phyloP scores from a whole-genome alignment of 441 rosid genomes.

The Croton setiger region DNA sequence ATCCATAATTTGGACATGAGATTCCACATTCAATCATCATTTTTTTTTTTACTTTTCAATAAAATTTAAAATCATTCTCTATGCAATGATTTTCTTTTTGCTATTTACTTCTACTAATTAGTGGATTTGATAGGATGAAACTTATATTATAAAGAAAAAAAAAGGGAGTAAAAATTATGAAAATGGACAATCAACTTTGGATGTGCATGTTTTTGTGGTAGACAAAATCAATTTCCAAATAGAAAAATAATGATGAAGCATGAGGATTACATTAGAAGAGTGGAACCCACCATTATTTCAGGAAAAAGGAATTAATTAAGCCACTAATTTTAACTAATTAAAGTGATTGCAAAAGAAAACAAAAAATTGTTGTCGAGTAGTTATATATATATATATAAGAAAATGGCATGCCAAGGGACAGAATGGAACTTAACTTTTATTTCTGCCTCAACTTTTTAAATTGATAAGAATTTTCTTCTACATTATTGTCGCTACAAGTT shows the following conservation, averaged over 20 bases:
- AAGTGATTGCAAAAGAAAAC: neutral
- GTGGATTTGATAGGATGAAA: neutral
- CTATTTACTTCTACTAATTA: neutral
- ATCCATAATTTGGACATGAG: slow-evolving; percentile 30
- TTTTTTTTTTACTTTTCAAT: slow-evolving; percentile 21
- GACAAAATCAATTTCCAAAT: slow-evolving; percentile 31
- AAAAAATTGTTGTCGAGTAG: neutral
- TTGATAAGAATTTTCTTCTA: too few relatives aligned
- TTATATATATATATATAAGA: too few relatives aligned
- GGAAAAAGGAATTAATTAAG: slow-evolving; percentile 15
- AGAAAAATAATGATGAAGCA: slow-evolving; percentile 38
- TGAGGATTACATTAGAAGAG: slow-evolving; percentile 22
- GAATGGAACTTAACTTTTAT: too few relatives aligned
- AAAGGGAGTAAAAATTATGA: neutral
- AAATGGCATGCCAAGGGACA: too few relatives aligned
- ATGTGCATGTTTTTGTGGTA: slow-evolving; percentile 25
- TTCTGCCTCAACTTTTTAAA: too few relatives aligned
- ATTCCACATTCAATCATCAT: slow-evolving; percentile 26
- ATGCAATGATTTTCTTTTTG: slow-evolving; percentile 13
- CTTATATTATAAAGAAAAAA: too few relatives aligned
- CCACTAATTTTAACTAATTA: neutral
- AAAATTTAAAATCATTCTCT: neutral
- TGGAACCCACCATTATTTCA: slow-evolving; percentile 25
- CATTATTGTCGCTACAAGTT: too few relatives aligned
- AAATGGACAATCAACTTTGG: neutral